phyloP scores from a whole-genome alignment of 169 alveolate species.

The Ichthyophthirius multifiliis region DNA sequence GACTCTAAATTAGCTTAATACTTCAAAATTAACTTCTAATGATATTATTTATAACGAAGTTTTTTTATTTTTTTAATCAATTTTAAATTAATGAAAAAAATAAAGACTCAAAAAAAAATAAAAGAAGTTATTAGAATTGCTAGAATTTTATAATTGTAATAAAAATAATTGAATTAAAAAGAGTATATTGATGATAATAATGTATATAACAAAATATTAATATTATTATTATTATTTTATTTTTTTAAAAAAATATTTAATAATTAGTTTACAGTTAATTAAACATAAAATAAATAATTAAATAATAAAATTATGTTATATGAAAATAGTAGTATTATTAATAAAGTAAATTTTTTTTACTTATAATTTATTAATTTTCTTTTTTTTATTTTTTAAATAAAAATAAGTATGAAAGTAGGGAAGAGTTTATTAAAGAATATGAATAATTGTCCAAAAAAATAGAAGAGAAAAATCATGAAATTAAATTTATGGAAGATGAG shows the following conservation, averaged over 20 bases:
- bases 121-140: not conserved
- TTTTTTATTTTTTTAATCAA: not conserved
- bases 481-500: constrained; percentile 22
- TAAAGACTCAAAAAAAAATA: not conserved
- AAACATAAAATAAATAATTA: not conserved
- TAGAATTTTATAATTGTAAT: not conserved
- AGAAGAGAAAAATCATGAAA: not conserved
- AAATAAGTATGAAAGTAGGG: not conserved
- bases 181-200: not conserved
- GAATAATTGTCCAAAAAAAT: not conserved
- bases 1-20: not conserved
- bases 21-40: constrained; percentile 1
- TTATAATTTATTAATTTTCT: no score
- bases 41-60: constrained; percentile 1
- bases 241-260: not conserved
- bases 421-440: not conserved
- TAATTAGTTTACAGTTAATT: not conserved
- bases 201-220: not conserved
- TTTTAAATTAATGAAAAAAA: not conserved
- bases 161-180: not conserved
- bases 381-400: not conserved
- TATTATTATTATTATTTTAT: not conserved
- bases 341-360: not conserved
- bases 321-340: not conserved
- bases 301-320: not conserved